Conservation (phyloP, 139 green algal species). For the Microglena sp. region DNA sequence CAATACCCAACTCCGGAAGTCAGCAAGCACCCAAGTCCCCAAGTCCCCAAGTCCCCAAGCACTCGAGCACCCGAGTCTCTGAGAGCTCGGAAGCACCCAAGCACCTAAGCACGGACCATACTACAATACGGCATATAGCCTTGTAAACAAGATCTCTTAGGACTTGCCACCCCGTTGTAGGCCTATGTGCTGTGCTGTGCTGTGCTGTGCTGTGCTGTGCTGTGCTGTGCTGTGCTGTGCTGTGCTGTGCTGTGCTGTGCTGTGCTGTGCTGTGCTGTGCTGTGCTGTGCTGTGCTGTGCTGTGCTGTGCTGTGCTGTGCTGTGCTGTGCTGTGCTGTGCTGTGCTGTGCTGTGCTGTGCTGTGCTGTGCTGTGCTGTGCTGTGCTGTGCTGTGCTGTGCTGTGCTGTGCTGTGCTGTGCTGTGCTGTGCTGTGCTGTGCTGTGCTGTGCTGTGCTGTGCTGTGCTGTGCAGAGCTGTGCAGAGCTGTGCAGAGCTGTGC, state of each 20-base stretch:
- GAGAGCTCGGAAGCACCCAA: no score
- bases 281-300: conserved; percentile 9
- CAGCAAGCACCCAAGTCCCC: no score
- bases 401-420: conserved; percentile 4
- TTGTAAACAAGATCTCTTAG: not conserved
- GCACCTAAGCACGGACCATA: no score
- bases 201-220: conserved; percentile 11
- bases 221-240: conserved; percentile 11
- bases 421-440: not conserved
- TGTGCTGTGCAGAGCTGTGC: no score
- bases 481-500: no score
- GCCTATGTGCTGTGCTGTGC: conserved; percentile 9
- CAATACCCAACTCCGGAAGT: no score
- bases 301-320: conserved; percentile 15
- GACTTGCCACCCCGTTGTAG: not conserved
- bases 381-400: not conserved
- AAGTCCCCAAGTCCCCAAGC: no score
- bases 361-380: conserved; percentile 1
- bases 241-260: conserved; percentile 7
- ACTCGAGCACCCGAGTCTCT: no score
- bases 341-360: conserved; percentile 1
- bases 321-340: not conserved
- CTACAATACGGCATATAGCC: no score
- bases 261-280: conserved; percentile 7
- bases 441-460: no score